phyloP scores from a whole-genome alignment of 805 yeast species.

The Yamadazyma phyllophila region DNA sequence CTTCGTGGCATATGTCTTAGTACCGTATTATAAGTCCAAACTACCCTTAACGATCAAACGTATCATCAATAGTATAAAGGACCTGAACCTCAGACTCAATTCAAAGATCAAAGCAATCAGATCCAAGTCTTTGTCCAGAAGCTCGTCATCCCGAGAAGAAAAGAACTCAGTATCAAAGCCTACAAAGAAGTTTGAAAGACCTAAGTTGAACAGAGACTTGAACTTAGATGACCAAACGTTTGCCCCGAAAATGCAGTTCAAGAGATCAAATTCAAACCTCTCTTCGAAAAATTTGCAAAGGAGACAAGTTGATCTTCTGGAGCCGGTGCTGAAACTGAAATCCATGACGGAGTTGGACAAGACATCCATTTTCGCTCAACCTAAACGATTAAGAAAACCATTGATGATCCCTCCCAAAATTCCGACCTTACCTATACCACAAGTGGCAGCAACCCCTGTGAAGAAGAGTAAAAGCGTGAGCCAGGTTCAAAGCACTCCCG shows the following conservation, averaged over 20 bases:
- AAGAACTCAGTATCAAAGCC: neutral
- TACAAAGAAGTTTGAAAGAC: slow-evolving; percentile 1
- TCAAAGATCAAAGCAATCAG: slow-evolving; percentile 13
- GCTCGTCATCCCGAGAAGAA: too few species aligned
- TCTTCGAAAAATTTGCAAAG: slow-evolving; percentile 37
- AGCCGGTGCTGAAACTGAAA: slow-evolving; percentile 9
- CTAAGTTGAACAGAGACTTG: neutral
- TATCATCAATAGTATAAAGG: slow-evolving; percentile 47
- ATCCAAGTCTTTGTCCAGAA: neutral
- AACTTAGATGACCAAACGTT: slow-evolving; percentile 19
- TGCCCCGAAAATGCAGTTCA: slow-evolving; percentile 34
- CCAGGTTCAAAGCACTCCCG: neutral
- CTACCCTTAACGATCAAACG: slow-evolving; percentile 47
- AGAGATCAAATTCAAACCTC: slow-evolving; percentile 39
- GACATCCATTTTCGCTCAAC: slow-evolving; percentile 5
- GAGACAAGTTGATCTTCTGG: slow-evolving; percentile 41
- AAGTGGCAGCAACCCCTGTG: slow-evolving; percentile 27
- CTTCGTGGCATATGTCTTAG: slow-evolving; percentile 49
- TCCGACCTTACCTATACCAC: slow-evolving; percentile 13
- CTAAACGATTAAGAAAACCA: slow-evolving; percentile 18
- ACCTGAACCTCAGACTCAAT: slow-evolving; percentile 36
- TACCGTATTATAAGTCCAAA: slow-evolving; percentile 51
- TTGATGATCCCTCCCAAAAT: neutral
- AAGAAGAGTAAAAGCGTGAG: slow-evolving; percentile 9
- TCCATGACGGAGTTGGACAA: slow-evolving; percentile 8